phyloP scores from a whole-genome alignment of 1,284 basidiomycete genomes.

The Heterobasidion irregulare region DNA sequence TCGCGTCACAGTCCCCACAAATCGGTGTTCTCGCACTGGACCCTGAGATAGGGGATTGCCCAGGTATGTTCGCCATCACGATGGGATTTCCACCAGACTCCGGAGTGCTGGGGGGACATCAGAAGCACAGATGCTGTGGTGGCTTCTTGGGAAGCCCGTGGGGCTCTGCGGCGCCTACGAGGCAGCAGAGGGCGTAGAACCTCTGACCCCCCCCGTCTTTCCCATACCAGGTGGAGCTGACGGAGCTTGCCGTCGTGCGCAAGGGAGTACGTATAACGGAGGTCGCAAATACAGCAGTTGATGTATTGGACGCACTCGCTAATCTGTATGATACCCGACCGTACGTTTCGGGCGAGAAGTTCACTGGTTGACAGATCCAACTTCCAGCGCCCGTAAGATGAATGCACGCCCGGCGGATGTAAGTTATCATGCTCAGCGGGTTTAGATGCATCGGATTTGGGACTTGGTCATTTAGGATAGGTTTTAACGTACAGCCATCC shows the following conservation, averaged over 20 bases:
- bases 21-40: background rate
- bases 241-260: too few species aligned
- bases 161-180: background rate
- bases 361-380: background rate
- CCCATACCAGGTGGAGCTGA: too few species aligned
- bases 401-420: too few species aligned
- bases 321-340: background rate
- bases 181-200: background rate
- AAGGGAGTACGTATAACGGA: too few species aligned
- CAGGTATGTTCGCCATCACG: background rate
- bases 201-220: too few species aligned
- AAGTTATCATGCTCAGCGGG: too few species aligned
- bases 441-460: too few species aligned
- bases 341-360: background rate
- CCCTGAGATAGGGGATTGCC: background rate
- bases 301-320: background rate
- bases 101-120: background rate
- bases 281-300: background rate
- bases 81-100: background rate
- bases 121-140: background rate
- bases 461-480: too few species aligned
- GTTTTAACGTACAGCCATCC: too few species aligned
- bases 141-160: background rate
- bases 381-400: background rate
- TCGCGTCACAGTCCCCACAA: background rate